phyloP scores from a whole-genome alignment of 2,329 filamentous ascomycete species.

The Ophiocordyceps camponoti-saundersi region DNA sequence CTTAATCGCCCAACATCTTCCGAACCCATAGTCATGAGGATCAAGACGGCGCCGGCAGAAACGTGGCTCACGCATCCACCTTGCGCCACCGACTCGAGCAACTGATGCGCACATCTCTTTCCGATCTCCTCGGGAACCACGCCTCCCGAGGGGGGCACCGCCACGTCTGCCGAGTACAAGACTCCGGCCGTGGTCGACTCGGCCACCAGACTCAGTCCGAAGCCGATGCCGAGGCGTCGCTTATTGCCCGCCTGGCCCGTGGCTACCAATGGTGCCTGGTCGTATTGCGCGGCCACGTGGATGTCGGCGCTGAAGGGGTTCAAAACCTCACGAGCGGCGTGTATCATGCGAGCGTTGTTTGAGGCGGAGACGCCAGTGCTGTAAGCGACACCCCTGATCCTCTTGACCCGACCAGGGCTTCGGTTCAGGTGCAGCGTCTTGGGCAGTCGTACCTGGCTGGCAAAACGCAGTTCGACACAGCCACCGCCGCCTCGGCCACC shows the following conservation, averaged over 20 bases:
- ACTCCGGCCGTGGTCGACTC: conserved; percentile 72
- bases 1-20: conserved; percentile 85
- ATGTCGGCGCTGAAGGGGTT: conserved; percentile 79
- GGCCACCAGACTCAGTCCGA: conserved; percentile 78
- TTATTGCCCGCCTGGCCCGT: conserved; percentile 35
- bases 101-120: conserved; percentile 70
- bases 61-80: conserved; percentile 67
- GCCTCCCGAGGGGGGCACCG: conserved; percentile 59
- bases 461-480: conserved; percentile 84
- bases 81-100: conserved; percentile 65
- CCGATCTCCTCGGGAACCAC: conserved; percentile 82
- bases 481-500: conserved; percentile 70
- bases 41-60: conserved; percentile 59
- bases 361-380: conserved; percentile 79
- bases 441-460: conserved; percentile 79
- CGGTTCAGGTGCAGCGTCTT: conserved; percentile 83
- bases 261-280: conserved; percentile 41
- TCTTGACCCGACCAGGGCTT: conserved; percentile 69
- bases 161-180: conserved; percentile 74
- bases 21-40: conserved; percentile 93
- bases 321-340: conserved; percentile 69
- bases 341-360: conserved; percentile 92
- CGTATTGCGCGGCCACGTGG: conserved; percentile 72
- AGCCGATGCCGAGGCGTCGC: conserved; percentile 68
- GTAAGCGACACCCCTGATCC: conserved; percentile 85